A percentile compares a stretch with the other conserved stretches of the same genome.
phyloP scores from a whole-genome alignment of 306 rosid species.

The Prunus dulcis region DNA sequence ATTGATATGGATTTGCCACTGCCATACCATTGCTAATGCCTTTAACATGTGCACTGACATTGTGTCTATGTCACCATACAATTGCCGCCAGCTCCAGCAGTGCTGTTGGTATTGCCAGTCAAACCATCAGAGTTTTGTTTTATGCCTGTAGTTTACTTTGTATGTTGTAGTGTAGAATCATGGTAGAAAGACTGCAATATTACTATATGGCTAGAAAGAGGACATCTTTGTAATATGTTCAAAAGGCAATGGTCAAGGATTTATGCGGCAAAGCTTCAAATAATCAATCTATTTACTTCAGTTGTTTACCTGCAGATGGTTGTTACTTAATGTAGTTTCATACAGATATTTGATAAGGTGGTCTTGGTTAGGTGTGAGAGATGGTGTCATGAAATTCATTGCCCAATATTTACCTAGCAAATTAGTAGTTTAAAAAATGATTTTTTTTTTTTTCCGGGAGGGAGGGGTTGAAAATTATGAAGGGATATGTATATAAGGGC shows the following conservation, averaged over 20 bases:
- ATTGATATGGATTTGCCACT: neutral
- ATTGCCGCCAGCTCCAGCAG: neutral
- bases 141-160: neutral
- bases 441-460: neutral
- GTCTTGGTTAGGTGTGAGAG: neutral
- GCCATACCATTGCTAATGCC: neutral
- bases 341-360: neutral
- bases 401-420: neutral
- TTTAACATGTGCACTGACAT: neutral
- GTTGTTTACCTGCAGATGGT: neutral
- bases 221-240: neutral
- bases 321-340: neutral
- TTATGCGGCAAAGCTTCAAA: too few relatives aligned
- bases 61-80: neutral
- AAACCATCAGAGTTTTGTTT: neutral
- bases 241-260: neutral
- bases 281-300: neutral
- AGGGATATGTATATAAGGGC: neutral
- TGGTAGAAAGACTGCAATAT: too few relatives aligned
- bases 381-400: neutral
- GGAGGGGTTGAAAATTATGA: neutral
- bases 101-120: neutral
- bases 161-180: neutral
- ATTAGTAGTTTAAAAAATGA: neutral
- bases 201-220: neutral